Evolutionary conservation across 2,329 filamentous ascomycete species (phyloP).

Genomic region (Fusarium temperatum): DNA sequence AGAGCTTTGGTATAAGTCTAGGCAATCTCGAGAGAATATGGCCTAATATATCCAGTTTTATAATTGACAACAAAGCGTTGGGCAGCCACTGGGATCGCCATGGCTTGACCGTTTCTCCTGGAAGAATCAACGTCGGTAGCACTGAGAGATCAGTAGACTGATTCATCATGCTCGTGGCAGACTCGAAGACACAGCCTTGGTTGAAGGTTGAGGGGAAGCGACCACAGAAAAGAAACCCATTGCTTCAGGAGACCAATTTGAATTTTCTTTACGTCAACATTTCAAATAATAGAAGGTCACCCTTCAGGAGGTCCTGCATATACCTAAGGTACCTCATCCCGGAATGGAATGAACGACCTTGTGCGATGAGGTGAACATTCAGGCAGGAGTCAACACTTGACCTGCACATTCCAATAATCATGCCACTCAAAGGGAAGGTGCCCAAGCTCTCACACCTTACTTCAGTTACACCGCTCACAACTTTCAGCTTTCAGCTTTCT

Average conservation of each 20-base stretch:
- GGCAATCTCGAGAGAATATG: background rate
- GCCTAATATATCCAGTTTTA: too few species aligned
- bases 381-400: background rate
- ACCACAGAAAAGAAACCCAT: too few species aligned
- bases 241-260: background rate
- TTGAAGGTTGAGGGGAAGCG: background rate
- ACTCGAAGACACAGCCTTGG: background rate
- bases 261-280: background rate
- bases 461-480: background rate
- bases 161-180: background rate
- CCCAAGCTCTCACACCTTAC: background rate
- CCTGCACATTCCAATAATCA: background rate
- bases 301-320: background rate
- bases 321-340: background rate
- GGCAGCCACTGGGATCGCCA: background rate
- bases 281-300: background rate
- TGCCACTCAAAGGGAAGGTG: background rate
- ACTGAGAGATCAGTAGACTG: background rate
- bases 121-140: background rate
- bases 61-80: background rate
- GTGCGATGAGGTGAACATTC: background rate
- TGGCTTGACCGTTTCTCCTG: background rate
- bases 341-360: background rate
- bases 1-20: background rate
- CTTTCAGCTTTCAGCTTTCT: background rate